These are phyloP conservation scores for Grosmannia huntii DNA, from an alignment of 2,329 filamentous ascomycete genomes.

Conservation along the genomic window DNA sequence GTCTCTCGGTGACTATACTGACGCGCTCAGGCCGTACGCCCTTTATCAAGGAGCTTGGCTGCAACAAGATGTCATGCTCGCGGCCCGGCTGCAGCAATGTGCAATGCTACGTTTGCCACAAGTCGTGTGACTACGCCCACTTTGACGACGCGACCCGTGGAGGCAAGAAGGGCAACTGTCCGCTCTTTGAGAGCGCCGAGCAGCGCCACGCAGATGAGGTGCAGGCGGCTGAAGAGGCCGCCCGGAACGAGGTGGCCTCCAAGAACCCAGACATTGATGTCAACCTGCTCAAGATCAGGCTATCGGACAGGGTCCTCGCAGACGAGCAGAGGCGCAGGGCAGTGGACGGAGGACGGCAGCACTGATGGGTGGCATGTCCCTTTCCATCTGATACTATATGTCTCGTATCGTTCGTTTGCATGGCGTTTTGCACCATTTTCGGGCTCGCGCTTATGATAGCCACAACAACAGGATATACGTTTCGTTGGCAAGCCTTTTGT, in stretches of 20 bases:
- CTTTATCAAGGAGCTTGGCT: constrained; percentile 68
- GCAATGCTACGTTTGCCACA: constrained; percentile 61
- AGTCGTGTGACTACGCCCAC: constrained; percentile 54
- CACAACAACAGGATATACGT: not conserved
- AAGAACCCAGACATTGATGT: constrained; percentile 49
- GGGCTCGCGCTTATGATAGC: not conserved
- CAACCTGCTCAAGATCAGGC: constrained; percentile 43
- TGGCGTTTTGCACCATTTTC: not conserved
- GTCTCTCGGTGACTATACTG: not conserved
- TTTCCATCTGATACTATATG: not conserved
- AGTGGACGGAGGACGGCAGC: not conserved
- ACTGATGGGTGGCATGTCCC: not conserved
- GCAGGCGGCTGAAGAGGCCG: constrained; percentile 43
- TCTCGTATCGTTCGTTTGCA: not conserved
- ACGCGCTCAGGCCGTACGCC: constrained; percentile 41
- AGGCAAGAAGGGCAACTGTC: constrained; percentile 44
- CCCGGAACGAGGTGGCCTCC: constrained; percentile 38
- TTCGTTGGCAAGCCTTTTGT: not conserved
- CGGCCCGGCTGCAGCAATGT: constrained; percentile 35
- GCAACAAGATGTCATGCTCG: constrained; percentile 72
- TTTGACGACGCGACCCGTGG: constrained; percentile 44
- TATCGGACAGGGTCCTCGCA: constrained; percentile 39
- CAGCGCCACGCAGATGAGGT: constrained; percentile 52
- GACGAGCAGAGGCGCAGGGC: constrained; percentile 24
- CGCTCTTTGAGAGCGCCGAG: constrained; percentile 52